Percentiles rank a stretch among this genome's conserved stretches.
phyloP scores from a whole-genome alignment of 2,329 filamentous ascomycete species.

The Botrytis hyacinthi region DNA sequence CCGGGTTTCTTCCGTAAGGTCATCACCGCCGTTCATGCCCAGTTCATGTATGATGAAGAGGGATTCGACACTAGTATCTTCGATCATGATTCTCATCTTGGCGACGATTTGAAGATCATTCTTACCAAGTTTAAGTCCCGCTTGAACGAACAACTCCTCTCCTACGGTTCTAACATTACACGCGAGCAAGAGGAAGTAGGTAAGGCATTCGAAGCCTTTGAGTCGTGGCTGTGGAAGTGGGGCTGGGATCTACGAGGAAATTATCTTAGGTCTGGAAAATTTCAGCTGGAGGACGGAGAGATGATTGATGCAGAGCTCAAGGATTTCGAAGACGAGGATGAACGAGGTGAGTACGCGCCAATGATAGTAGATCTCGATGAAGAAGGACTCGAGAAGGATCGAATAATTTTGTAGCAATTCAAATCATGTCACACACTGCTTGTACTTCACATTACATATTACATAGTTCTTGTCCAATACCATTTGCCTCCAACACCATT shows the following conservation, averaged over 20 bases:
- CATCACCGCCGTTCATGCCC: constrained; percentile 52
- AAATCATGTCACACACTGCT: constrained; percentile 11
- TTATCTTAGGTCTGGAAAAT: constrained; percentile 48
- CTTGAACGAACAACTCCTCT: constrained; percentile 48
- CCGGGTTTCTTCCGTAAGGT: constrained; percentile 49
- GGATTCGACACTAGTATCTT: constrained; percentile 48
- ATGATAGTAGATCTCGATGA: constrained; percentile 39
- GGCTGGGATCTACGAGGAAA: constrained; percentile 57
- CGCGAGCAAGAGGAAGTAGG: constrained; percentile 46
- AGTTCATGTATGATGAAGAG: constrained; percentile 53
- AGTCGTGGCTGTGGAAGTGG: constrained; percentile 47
- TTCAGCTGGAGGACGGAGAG: constrained; percentile 55
- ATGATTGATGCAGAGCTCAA: constrained; percentile 46
- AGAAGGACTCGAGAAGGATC: constrained; percentile 37
- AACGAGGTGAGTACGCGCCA: constrained; percentile 40
- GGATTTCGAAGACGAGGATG: constrained; percentile 54
- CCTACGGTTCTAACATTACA: constrained; percentile 40
- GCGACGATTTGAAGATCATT: constrained; percentile 44
- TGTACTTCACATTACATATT: not conserved
- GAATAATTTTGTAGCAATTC: constrained; percentile 32
- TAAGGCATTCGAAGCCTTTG: constrained; percentile 49
- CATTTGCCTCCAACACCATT: constrained; percentile 2
- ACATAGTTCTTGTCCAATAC: not conserved
- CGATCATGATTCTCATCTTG: constrained; percentile 37
- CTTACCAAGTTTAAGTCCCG: constrained; percentile 55